Evolutionary conservation across 2,329 filamentous ascomycete species (phyloP).

Genomic region (Pezicula radicicola): DNA sequence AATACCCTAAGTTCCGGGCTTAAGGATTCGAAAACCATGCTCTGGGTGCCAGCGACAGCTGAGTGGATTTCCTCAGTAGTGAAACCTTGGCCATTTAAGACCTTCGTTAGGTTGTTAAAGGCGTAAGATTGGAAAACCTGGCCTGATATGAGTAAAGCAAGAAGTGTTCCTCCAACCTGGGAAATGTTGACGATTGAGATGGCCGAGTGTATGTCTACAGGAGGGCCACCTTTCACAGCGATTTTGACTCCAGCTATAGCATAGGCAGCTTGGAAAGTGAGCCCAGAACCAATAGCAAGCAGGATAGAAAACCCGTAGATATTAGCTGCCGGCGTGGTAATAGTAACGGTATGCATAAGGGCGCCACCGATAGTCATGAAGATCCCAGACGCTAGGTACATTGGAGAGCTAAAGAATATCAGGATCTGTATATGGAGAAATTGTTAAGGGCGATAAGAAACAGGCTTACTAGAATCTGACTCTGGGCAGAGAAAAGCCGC

Average conservation of each 20-base stretch:
- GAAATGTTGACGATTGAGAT: constrained; percentile 32
- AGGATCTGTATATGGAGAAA: too few relatives aligned
- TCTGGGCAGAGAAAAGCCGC: neutral
- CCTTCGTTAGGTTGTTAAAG: constrained; percentile 20
- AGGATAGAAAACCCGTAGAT: constrained; percentile 34
- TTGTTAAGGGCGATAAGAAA: too few relatives aligned
- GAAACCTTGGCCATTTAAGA: constrained; percentile 15
- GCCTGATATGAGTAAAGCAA: constrained; percentile 31
- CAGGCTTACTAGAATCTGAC: constrained; percentile 25
- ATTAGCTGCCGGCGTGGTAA: constrained; percentile 15
- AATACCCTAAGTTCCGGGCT: constrained; percentile 8
- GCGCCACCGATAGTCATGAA: constrained; percentile 19
- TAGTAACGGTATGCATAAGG: constrained; percentile 23
- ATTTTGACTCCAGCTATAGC: constrained; percentile 25
- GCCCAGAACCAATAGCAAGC: constrained; percentile 35
- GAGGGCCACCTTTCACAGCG: neutral
- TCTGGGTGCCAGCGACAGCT: constrained; percentile 17
- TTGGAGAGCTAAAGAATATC: neutral
- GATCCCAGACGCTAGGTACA: constrained; percentile 4
- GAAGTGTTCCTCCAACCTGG: constrained; percentile 28
- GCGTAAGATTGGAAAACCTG: constrained; percentile 31
- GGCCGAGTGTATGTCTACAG: constrained; percentile 22
- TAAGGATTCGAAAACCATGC: constrained; percentile 5
- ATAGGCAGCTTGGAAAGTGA: constrained; percentile 12
- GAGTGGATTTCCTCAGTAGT: constrained; percentile 16